A percentile compares a stretch with the other conserved stretches of the same genome.
phyloP scores from a whole-genome alignment of 148 eudicot genomes.

The Cornus controversa region DNA sequence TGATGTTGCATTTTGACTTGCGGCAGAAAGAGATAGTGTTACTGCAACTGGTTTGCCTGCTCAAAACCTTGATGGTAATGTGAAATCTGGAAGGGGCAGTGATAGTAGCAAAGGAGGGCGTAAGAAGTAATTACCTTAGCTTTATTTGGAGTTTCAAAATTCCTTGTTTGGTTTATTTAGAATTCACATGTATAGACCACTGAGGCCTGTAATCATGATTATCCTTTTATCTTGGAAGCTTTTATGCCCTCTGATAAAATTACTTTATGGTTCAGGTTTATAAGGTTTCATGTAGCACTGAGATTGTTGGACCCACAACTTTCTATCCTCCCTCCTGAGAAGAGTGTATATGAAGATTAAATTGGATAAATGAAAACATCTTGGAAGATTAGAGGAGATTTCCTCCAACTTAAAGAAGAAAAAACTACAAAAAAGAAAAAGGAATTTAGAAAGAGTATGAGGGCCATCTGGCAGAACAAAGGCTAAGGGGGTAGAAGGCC shows the following conservation, averaged over 20 bases:
- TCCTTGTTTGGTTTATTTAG: slow-evolving; percentile 3
- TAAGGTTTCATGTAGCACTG: background rate
- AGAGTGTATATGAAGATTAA: too few species aligned
- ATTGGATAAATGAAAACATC: too few species aligned
- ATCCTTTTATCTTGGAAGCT: background rate
- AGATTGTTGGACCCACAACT: background rate
- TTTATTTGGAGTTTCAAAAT: background rate
- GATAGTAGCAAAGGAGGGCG: slow-evolving; percentile 89
- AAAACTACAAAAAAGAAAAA: too few species aligned
- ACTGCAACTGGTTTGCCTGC: slow-evolving; percentile 47
- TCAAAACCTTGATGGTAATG: slow-evolving; percentile 40
- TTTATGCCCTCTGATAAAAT: background rate
- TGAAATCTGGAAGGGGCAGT: slow-evolving; percentile 59
- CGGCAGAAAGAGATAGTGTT: slow-evolving; percentile 65
- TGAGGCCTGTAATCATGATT: slow-evolving; percentile 6
- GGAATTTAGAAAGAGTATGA: too few species aligned
- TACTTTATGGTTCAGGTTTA: background rate
- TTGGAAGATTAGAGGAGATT: too few species aligned
- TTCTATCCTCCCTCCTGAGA: background rate
- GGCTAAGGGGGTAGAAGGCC: background rate
- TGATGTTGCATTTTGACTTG: slow-evolving; percentile 8
- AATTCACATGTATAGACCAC: background rate
- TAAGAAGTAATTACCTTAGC: slow-evolving; percentile 60
- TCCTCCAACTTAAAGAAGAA: too few species aligned
- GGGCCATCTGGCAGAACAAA: background rate